These are phyloP conservation scores for Leccinellum albellum DNA, from an alignment of 768 basidiomycete species.

Conservation along the genomic window DNA sequence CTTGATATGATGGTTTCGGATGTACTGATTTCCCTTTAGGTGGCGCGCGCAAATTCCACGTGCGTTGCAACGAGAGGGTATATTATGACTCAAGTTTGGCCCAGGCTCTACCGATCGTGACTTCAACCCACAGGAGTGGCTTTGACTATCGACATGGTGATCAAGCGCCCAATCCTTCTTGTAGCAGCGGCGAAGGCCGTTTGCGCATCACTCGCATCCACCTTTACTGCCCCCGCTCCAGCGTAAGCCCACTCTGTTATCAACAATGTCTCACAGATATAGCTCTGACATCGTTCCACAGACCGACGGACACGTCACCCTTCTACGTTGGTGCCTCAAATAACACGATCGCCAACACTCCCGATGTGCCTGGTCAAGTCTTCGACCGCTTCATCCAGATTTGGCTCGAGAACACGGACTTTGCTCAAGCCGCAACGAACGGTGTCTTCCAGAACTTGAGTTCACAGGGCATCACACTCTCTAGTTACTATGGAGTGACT, in stretches of 20 bases:
- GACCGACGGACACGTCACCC: conserved; percentile 28
- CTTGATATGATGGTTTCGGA: background rate
- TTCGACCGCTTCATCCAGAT: conserved; percentile 52
- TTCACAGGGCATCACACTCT: conserved; percentile 46
- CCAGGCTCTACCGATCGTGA: no score
- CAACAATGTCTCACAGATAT: background rate
- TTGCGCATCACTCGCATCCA: conserved; percentile 22
- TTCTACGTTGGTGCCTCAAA: conserved; percentile 44
- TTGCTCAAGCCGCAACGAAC: conserved; percentile 24
- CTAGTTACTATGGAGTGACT: conserved; percentile 46
- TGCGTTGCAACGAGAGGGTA: conserved; percentile 3
- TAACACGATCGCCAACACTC: conserved; percentile 37
- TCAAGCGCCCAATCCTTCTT: conserved; percentile 13
- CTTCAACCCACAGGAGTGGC: background rate
- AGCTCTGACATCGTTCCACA: conserved; percentile 8
- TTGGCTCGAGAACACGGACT: conserved; percentile 66
- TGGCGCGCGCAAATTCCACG: conserved; percentile 3
- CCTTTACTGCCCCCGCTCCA: conserved; percentile 29
- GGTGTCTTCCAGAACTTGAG: conserved; percentile 38
- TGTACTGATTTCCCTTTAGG: background rate
- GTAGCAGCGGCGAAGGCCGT: conserved; percentile 12
- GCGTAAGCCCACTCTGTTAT: conserved; percentile 15
- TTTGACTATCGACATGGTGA: conserved; percentile 11
- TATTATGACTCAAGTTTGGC: conserved; percentile 2
- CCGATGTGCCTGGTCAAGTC: conserved; percentile 37